A percentile compares a stretch with the other conserved stretches of the same genome.
Conservation (phyloP, 768 basidiomycete species). For the Scleroderma citrinum region DNA sequence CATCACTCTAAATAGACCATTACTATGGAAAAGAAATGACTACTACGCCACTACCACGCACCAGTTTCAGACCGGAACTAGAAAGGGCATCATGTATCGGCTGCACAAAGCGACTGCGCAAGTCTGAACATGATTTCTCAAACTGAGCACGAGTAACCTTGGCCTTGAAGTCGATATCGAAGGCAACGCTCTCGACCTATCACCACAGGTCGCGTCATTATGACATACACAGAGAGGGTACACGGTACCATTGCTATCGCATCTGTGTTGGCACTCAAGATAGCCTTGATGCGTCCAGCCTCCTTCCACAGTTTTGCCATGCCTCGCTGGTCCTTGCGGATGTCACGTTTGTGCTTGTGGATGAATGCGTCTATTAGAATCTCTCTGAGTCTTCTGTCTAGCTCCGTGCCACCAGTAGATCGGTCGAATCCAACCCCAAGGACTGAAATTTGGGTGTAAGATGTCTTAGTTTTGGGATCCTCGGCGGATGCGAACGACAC, state of each 20-base stretch:
- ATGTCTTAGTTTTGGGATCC: conserved; percentile 41
- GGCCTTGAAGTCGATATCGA: conserved; percentile 85
- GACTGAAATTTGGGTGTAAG: conserved; percentile 68
- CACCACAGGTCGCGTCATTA: conserved; percentile 3
- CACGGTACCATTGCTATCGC: conserved; percentile 59
- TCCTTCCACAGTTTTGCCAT: conserved; percentile 96
- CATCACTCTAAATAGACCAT: conserved; percentile 56
- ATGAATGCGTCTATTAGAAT: conserved; percentile 74
- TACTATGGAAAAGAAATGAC: neutral
- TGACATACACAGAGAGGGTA: neutral
- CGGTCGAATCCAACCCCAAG: conserved; percentile 81
- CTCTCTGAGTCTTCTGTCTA: conserved; percentile 79
- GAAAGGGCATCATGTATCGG: conserved; percentile 73
- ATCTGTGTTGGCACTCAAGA: conserved; percentile 90
- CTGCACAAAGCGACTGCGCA: conserved; percentile 54
- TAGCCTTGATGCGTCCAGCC: conserved; percentile 82
- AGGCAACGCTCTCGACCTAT: conserved; percentile 81
- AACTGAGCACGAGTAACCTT: conserved; percentile 76
- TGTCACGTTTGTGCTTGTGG: conserved; percentile 58
- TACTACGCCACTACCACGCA: conserved; percentile 25
- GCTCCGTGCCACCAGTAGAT: conserved; percentile 69
- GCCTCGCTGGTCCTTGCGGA: conserved; percentile 69
- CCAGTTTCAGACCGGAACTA: conserved; percentile 61
- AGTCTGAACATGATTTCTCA: conserved; percentile 65
- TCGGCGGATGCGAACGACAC: conserved; percentile 55